Conservation (phyloP, 768 basidiomycete genomes). For the Agaricus blazei region DNA sequence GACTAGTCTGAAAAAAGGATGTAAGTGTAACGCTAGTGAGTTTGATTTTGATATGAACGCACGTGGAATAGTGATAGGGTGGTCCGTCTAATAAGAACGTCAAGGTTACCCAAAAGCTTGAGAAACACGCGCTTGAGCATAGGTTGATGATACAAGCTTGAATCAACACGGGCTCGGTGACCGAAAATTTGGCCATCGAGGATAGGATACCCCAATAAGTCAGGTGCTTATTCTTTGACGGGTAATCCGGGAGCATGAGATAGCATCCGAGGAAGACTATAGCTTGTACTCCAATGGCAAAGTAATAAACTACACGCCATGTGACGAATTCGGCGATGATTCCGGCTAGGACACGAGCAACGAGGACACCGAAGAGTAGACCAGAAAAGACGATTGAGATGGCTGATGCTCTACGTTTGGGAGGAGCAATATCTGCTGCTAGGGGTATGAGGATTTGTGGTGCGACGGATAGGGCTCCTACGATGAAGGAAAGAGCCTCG, state of each 20-base stretch:
- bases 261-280: constrained; percentile 56
- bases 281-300: constrained; percentile 68
- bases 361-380: constrained; percentile 66
- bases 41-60: constrained; percentile 17
- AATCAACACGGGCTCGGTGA: constrained; percentile 75
- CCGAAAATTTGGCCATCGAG: constrained; percentile 72
- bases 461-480: constrained; percentile 67
- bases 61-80: constrained; percentile 76
- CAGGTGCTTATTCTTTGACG: constrained; percentile 61
- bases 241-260: constrained; percentile 75
- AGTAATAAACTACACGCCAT: constrained; percentile 76
- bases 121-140: constrained; percentile 54
- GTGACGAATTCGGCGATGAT: constrained; percentile 66
- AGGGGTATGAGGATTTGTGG: constrained; percentile 75
- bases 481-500: constrained; percentile 63
- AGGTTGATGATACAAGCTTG: constrained; percentile 63
- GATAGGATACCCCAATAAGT: constrained; percentile 65
- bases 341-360: constrained; percentile 71
- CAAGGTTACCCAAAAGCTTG: constrained; percentile 66
- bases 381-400: constrained; percentile 69
- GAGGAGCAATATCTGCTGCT: constrained; percentile 79
- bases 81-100: constrained; percentile 78
- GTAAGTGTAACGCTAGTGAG: background rate
- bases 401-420: constrained; percentile 65
- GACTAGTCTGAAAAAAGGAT: constrained; percentile 27